Evolutionary conservation across 148 eudicot species (phyloP).

Genomic region (Cornus suecica): DNA sequence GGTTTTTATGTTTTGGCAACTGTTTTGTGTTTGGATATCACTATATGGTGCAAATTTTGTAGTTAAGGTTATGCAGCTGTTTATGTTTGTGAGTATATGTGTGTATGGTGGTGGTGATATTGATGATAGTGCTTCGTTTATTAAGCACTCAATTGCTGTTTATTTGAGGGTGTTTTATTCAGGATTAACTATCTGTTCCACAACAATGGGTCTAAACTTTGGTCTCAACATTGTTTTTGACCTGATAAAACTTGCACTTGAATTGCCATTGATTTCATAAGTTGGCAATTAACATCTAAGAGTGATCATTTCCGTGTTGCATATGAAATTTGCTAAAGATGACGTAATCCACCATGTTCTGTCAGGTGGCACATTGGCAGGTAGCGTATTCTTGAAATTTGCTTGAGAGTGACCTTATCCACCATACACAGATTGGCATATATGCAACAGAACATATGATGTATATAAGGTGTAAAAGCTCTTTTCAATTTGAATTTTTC

Average conservation of each 20-base stretch:
- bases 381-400: neutral
- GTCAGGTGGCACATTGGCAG: too few relatives aligned
- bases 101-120: neutral
- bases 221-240: neutral
- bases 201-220: too few relatives aligned
- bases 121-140: neutral
- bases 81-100: neutral
- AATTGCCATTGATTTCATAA: neutral
- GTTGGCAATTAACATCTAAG: neutral
- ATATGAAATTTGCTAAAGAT: too few relatives aligned
- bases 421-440: neutral
- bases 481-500: neutral
- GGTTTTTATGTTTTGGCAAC: neutral
- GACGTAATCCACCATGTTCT: too few relatives aligned
- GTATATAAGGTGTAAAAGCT: neutral
- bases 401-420: neutral
- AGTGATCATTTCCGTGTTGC: neutral
- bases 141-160: neutral
- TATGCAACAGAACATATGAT: neutral
- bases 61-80: neutral
- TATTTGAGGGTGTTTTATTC: neutral
- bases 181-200: neutral
- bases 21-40: neutral
- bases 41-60: neutral
- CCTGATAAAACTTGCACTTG: neutral